Conservation (phyloP, 2,329 filamentous ascomycete species). For the Colletotrichum phormii region DNA sequence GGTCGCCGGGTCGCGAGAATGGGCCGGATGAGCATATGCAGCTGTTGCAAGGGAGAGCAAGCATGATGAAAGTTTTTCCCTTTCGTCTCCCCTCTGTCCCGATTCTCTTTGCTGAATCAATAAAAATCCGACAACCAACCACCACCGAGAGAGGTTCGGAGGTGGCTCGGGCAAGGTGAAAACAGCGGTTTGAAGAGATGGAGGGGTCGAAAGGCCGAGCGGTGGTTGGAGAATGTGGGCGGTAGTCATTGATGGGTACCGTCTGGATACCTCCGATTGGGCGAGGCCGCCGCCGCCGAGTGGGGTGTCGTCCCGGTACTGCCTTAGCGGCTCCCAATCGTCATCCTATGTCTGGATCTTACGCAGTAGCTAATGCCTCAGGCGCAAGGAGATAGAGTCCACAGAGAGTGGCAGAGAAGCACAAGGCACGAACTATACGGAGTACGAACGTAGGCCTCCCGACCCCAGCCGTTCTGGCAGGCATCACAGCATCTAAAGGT, state of each 20-base stretch:
- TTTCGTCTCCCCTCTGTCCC: background rate
- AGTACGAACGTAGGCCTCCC: constrained; percentile 12
- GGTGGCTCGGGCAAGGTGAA: constrained; percentile 12
- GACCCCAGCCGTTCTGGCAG: constrained; percentile 19
- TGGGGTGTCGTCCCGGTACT: constrained; percentile 28
- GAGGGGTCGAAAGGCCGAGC: constrained; percentile 5
- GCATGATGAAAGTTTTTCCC: background rate
- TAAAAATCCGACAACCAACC: constrained; percentile 4
- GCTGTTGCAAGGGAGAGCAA: constrained; percentile 4
- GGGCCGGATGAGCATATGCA: constrained; percentile 20
- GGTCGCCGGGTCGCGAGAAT: constrained; percentile 23
- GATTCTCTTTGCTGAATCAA: background rate
- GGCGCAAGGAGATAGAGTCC: background rate
- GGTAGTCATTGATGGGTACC: constrained; percentile 6
- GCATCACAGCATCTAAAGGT: constrained; percentile 26
- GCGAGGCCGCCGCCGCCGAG: constrained; percentile 10
- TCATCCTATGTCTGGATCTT: constrained; percentile 24
- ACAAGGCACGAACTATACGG: constrained; percentile 3
- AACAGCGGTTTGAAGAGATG: constrained; percentile 8
- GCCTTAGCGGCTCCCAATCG: constrained; percentile 18
- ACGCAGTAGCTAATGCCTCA: constrained; percentile 12
- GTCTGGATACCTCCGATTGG: constrained; percentile 31
- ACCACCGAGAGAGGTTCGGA: constrained; percentile 6
- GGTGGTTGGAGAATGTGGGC: constrained; percentile 34
- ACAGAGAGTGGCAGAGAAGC: background rate